Evolutionary conservation across 1,284 basidiomycete genomes (phyloP).

Genomic region (Irpex rosettiformis): DNA sequence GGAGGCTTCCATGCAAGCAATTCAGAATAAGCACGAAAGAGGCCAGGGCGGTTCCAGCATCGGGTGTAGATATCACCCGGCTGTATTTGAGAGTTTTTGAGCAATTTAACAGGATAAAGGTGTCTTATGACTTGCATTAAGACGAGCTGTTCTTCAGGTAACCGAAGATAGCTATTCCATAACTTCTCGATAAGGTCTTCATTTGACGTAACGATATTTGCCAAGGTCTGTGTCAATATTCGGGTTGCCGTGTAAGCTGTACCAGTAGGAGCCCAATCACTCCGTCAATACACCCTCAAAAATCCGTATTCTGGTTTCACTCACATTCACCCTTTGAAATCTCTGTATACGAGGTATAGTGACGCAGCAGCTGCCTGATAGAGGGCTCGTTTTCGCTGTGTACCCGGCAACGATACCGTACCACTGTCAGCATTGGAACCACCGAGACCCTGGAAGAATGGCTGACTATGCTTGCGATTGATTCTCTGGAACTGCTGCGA

Average conservation of each 20-base stretch:
- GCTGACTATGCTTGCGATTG: conserved; percentile 67
- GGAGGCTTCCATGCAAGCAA: conserved; percentile 52
- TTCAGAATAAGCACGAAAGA: conserved; percentile 73
- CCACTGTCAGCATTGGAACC: not conserved
- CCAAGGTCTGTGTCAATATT: conserved; percentile 64
- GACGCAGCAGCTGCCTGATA: conserved; percentile 56
- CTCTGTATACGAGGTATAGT: conserved; percentile 67
- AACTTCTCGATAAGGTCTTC: conserved; percentile 49
- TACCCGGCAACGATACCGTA: not conserved
- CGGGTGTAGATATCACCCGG: conserved; percentile 69
- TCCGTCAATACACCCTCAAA: not conserved
- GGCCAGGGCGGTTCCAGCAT: conserved; percentile 57
- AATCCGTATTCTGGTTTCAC: conserved; percentile 17
- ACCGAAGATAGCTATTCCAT: conserved; percentile 60
- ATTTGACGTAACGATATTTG: conserved; percentile 73
- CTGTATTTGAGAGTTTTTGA: conserved; percentile 37
- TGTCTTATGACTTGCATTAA: conserved; percentile 51
- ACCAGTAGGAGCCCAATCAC: conserved; percentile 1
- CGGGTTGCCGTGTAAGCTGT: conserved; percentile 55
- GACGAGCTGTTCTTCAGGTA: conserved; percentile 72
- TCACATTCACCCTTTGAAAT: conserved; percentile 53
- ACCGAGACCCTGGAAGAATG: not conserved
- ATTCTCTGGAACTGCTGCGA: conserved; percentile 62
- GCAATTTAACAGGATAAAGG: not conserved
- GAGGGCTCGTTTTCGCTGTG: conserved; percentile 59